Evolutionary conservation across 139 green algal species (phyloP).

Genomic region (Deuterostichococcus epilithicus): DNA sequence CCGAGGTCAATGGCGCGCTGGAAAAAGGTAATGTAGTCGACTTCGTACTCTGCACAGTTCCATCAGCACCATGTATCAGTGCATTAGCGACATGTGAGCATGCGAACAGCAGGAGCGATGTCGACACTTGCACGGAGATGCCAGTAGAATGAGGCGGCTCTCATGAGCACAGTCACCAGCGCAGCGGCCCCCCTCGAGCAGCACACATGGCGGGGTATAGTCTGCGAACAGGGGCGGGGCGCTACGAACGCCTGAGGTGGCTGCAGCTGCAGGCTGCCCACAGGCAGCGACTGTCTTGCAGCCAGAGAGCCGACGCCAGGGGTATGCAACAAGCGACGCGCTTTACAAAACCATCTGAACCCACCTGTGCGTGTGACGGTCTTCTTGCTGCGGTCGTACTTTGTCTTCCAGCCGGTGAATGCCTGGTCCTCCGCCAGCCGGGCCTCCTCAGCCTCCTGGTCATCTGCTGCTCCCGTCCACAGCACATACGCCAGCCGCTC

Average conservation of each 20-base stretch:
- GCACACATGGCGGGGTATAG: no score
- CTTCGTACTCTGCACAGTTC: constrained; percentile 57
- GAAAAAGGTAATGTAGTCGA: constrained; percentile 69
- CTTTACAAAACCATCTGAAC: background rate
- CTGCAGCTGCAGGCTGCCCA: background rate
- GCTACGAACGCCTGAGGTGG: no score
- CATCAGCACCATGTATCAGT: background rate
- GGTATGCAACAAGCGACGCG: background rate
- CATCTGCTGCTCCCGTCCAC: constrained; percentile 31
- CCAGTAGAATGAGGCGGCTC: background rate
- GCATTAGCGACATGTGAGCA: background rate
- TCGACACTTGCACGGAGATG: background rate
- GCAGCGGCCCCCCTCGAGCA: background rate
- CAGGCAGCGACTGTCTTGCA: no score
- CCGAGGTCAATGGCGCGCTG: constrained; percentile 32
- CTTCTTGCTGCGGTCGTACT: constrained; percentile 53
- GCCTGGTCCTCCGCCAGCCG: constrained; percentile 9
- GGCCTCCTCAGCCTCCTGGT: constrained; percentile 17
- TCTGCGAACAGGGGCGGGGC: no score
- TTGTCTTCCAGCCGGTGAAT: constrained; percentile 49
- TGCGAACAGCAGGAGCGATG: background rate
- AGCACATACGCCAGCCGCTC: constrained; percentile 60
- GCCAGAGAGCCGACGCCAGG: background rate
- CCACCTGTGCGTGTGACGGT: constrained; percentile 67
- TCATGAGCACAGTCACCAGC: background rate